phyloP scores from a whole-genome alignment of 1,139 yeast species.

The Magnusiomyces ingens region DNA sequence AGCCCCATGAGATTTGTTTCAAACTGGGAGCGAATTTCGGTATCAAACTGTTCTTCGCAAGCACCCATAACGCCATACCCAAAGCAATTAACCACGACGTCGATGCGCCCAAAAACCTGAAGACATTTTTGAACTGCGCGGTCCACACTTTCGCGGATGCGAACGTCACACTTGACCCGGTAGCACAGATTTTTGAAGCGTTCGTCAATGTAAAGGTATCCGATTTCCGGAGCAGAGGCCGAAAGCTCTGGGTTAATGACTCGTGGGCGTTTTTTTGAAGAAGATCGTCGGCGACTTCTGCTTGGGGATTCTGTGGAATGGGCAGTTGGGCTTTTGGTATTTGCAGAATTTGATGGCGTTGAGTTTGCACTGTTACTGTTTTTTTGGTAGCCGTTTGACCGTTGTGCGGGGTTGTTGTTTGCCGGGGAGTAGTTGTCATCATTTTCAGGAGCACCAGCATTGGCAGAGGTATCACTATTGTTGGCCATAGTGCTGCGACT shows the following conservation, averaged over 20 bases:
- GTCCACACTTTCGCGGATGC: conserved; percentile 14
- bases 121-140: conserved; percentile 13
- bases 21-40: conserved; percentile 16
- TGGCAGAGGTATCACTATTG: no score
- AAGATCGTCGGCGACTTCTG: no score
- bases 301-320: no score
- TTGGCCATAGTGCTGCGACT: no score
- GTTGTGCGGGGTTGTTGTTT: no score
- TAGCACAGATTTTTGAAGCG: conserved; percentile 12
- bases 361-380: no score
- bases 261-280: neutral
- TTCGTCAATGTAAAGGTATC: conserved; percentile 7
- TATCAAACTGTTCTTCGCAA: conserved; percentile 17
- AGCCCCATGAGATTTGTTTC: conserved; percentile 17
- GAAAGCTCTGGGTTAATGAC: conserved; percentile 1
- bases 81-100: conserved; percentile 16
- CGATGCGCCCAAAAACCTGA: conserved; percentile 12
- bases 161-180: conserved; percentile 15
- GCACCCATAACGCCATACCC: conserved; percentile 18
- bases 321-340: no score
- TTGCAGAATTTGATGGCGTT: no score
- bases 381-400: no score
- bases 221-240: neutral
- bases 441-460: no score
- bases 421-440: no score